These are phyloP conservation scores for Phlebiopsis flavidoalba DNA, from an alignment of 768 basidiomycete species.

Conservation along the genomic window DNA sequence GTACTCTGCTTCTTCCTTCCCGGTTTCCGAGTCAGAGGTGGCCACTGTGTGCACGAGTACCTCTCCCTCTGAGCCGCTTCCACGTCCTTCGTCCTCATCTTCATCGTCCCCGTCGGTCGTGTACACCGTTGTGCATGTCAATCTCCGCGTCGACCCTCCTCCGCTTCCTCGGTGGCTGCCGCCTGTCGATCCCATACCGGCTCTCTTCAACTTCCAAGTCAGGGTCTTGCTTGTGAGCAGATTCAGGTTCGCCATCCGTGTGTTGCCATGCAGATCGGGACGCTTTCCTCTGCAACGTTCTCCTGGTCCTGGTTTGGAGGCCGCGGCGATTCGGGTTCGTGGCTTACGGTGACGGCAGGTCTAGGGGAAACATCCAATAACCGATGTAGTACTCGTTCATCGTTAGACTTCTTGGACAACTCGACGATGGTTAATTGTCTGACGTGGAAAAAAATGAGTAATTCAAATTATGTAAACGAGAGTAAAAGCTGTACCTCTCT, in stretches of 20 bases:
- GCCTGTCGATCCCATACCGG: slow-evolving; percentile 27
- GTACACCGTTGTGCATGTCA: slow-evolving; percentile 42
- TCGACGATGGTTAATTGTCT: slow-evolving; percentile 74
- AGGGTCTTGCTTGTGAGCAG: neutral
- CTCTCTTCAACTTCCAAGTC: slow-evolving; percentile 50
- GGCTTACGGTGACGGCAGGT: neutral
- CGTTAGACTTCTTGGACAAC: slow-evolving; percentile 67
- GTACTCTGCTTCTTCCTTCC: slow-evolving; percentile 23
- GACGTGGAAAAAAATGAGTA: slow-evolving; percentile 2
- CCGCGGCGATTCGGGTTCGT: neutral
- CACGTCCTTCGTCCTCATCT: slow-evolving; percentile 17
- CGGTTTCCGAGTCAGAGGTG: slow-evolving; percentile 24
- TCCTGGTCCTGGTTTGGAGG: slow-evolving; percentile 4
- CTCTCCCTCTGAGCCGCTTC: neutral
- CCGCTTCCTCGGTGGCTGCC: slow-evolving; percentile 44
- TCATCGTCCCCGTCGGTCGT: slow-evolving; percentile 49
- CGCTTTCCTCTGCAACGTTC: slow-evolving; percentile 19
- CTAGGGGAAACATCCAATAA: slow-evolving; percentile 41
- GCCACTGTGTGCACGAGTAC: slow-evolving; percentile 8
- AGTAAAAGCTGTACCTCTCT: slow-evolving; percentile 61
- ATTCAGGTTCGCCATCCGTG: slow-evolving; percentile 20
- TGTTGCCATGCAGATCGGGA: slow-evolving; percentile 34
- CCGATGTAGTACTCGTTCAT: slow-evolving; percentile 52
- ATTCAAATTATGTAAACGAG: neutral
- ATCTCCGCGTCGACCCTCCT: slow-evolving; percentile 32